Base-by-base conservation (phyloP, 2,329 filamentous ascomycete genomes). In the Tolypocladium sp. region DNA sequence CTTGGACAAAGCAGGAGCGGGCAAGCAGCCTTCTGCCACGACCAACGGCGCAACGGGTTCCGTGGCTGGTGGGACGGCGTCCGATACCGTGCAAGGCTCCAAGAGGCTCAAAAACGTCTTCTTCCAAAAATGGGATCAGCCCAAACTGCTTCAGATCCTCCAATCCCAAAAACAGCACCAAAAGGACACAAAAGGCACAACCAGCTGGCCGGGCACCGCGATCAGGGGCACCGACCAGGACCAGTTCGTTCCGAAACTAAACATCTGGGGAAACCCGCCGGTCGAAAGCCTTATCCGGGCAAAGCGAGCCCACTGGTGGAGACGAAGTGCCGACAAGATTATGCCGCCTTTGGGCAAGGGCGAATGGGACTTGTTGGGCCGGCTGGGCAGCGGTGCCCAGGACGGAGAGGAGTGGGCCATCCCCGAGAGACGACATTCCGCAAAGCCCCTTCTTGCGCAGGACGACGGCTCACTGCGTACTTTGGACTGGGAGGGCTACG, bases 361-460 rank as follows among this genome's bases (percentile, higher is more conserved):
- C 22, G 82, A 87, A 65, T 87, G 83, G 83, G 75, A 85, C 17
- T 66, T 77, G 17, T 69, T 87, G n/a, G 70, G 70, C n/a, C 69
- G 70, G 30, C 64, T 87, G 41, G 75, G 75, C 3, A 62, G 65
- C 9, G 83, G 79, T 1, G 70, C 70, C 33, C 75, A 75, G 12
- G 65, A 66, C 55, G 56, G 61, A 25, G 60, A 62, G 4, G 69
- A 75, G 38, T 79, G 76, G 71, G 64, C 59, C 22, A 63, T 78
- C 1, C 77, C 78, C 17, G 27, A 63, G 25, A 64, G 71, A 54
- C 66, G 71, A n/a, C 58, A 61, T 25, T 57, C 62, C 53, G 67
- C 66, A 35, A 65, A 53, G 15, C 55, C 59, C 4, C 8, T 62
- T 17, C 17, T n/a, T 9, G 17, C 17, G 9, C 35, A 22, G 12